Percentiles rank a stretch among this genome's conserved stretches.
Evolutionary conservation across 805 yeast genomes (phyloP).

Genomic region (Candida ascalaphidarum): DNA sequence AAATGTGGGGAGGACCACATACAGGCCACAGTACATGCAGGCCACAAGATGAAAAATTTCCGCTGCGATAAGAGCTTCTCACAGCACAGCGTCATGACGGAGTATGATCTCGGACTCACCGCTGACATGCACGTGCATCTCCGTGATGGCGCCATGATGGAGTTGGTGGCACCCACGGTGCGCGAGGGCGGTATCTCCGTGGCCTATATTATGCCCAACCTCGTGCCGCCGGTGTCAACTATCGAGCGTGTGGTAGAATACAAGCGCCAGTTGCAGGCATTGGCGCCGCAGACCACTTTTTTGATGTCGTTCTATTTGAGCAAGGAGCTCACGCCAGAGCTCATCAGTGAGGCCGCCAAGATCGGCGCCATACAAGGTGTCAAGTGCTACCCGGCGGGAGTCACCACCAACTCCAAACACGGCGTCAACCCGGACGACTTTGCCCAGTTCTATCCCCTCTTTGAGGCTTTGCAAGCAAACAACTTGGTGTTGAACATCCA

Average conservation of each 20-base stretch:
- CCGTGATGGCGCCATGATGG: conserved; percentile 91
- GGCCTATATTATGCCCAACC: conserved; percentile 94
- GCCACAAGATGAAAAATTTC: too few relatives aligned
- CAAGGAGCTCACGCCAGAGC: conserved; percentile 74
- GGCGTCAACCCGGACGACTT: conserved; percentile 95
- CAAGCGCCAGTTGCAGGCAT: conserved; percentile 48
- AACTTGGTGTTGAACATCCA: conserved; percentile 79
- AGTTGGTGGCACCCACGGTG: conserved; percentile 82
- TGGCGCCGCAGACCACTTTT: conserved; percentile 79
- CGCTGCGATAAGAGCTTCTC: too few relatives aligned
- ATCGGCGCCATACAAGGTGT: conserved; percentile 71
- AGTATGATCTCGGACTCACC: conserved; percentile 55
- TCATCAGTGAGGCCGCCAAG: conserved; percentile 70
- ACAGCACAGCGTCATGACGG: too few relatives aligned
- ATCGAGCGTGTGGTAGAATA: conserved; percentile 65
- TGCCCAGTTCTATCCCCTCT: conserved; percentile 79
- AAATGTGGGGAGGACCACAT: too few relatives aligned
- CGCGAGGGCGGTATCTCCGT: conserved; percentile 85
- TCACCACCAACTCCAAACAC: conserved; percentile 88
- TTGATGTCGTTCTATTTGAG: conserved; percentile 85
- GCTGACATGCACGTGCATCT: conserved; percentile 96
- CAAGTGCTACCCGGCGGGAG: conserved; percentile 98
- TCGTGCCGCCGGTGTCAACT: conserved; percentile 85
- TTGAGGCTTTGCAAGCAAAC: conserved; percentile 77
- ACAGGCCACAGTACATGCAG: too few relatives aligned